Evolutionary conservation across 2,329 filamentous ascomycete species (phyloP), one percentile per base, ranked within the genome.

Genomic region (Pseudofabraea citricarpa): DNA sequence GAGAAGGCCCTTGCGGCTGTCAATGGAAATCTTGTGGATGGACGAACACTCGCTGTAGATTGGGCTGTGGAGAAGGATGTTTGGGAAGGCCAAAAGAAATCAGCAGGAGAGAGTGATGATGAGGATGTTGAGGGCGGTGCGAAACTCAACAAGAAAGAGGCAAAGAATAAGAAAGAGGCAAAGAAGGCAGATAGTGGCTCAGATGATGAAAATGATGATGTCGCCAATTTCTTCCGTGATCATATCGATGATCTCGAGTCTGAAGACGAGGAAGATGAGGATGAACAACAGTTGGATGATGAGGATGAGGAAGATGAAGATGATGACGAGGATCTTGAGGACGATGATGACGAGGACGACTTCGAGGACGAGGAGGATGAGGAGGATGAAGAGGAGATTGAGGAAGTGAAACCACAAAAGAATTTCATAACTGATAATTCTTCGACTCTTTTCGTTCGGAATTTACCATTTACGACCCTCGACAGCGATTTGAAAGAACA

Each of bases 1-100:
- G 87, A 97, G 64, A 89, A 83, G 62, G 93, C 93, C 2, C 73
- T 98, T 45, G 81, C 85, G 46, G 81, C 75, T 18, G 72, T 97
- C 54, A 98, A 97, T 65, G 93, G 91, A 46, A 96, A 88, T 62
- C 80, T 86, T 48, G 75, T 98, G 16, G 90, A 95, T 62, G 93
- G 90, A 2, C 79, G 93, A 56, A 85, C 83, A 7, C 66, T 98
- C 48, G 93, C 91, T 21, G 93, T 98, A 6, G 93, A 98, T 67
- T 98, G 89, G 88, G 91, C 94, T 23, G 90, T 97, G 3, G 89
- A 96, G 48, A 95, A 94, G 69, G 76, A 83, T 32, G 81, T 84
- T 6, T 98, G 89, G 89, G 78, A 90, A 49, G 74, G 81, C 48
- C 72, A 81, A 50, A 74, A 81, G 42, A 62, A 70, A 36, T 56